phyloP scores from a whole-genome alignment of 139 green algal genomes.

The Picochlorum costavermella region DNA sequence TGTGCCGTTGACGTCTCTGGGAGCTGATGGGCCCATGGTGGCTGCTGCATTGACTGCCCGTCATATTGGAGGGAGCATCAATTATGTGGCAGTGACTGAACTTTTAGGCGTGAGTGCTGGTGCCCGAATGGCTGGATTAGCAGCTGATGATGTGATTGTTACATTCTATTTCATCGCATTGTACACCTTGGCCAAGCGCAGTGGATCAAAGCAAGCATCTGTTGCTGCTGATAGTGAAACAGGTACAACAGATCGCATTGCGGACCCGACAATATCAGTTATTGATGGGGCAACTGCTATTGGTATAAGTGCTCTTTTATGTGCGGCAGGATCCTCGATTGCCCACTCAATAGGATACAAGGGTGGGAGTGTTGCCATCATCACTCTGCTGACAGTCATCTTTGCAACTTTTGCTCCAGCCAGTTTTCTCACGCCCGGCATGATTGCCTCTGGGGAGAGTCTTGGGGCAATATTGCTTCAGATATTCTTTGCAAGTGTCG shows the following conservation, averaged over 20 bases:
- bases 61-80: conserved; percentile 87
- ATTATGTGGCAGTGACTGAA: conserved; percentile 83
- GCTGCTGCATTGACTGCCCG: conserved; percentile 70
- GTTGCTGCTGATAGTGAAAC: neutral
- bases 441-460: conserved; percentile 58
- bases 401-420: conserved; percentile 53
- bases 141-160: conserved; percentile 87
- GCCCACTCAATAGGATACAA: conserved; percentile 13
- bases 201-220: neutral
- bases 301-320: conserved; percentile 22
- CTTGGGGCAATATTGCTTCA: conserved; percentile 78
- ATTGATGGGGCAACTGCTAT: conserved; percentile 22
- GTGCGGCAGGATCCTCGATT: conserved; percentile 16
- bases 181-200: conserved; percentile 51
- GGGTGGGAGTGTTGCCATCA: conserved; percentile 50
- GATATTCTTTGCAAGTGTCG: conserved; percentile 85
- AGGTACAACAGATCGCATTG: neutral
- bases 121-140: conserved; percentile 60
- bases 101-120: conserved; percentile 41
- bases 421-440: conserved; percentile 21
- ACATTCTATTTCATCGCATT: conserved; percentile 74
- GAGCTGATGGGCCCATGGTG: conserved; percentile 67
- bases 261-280: neutral
- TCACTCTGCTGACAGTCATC: conserved; percentile 61
- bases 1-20: conserved; percentile 55